These are phyloP conservation scores for Hanseniaspora taiwanica DNA, from an alignment of 805 yeast species.

Conservation along the genomic window DNA sequence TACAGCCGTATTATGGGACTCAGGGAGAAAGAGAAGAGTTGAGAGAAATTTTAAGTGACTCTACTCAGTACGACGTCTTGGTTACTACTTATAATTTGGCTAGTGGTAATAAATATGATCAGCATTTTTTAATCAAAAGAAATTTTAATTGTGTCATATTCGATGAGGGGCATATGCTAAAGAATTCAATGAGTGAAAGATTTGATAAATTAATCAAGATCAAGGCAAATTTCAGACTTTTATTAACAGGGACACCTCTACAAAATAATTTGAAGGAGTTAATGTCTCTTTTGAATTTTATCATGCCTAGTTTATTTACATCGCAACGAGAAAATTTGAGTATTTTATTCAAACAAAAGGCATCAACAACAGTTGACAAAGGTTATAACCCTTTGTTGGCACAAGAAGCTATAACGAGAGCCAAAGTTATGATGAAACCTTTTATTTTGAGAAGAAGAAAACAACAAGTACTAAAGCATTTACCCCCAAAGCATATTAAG, in stretches of 20 bases:
- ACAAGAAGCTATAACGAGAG: slow-evolving; percentile 82
- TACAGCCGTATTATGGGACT: slow-evolving; percentile 90
- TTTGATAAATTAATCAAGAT: slow-evolving; percentile 77
- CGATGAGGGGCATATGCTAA: slow-evolving; percentile 96
- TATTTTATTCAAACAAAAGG: slow-evolving; percentile 76
- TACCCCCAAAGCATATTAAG: slow-evolving; percentile 63
- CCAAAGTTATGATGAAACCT: slow-evolving; percentile 97
- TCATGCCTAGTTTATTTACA: slow-evolving; percentile 69
- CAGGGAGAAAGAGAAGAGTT: slow-evolving; percentile 75
- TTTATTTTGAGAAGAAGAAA: slow-evolving; percentile 87
- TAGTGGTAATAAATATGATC: slow-evolving; percentile 72
- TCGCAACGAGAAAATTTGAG: slow-evolving; percentile 74
- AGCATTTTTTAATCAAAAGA: slow-evolving; percentile 58
- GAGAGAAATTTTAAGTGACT: slow-evolving; percentile 48
- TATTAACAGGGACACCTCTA: slow-evolving; percentile 92
- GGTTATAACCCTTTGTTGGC: slow-evolving; percentile 71
- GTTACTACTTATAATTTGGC: slow-evolving; percentile 93
- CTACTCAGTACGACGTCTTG: slow-evolving; percentile 63
- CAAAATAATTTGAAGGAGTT: slow-evolving; percentile 87
- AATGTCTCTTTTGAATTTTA: slow-evolving; percentile 81
- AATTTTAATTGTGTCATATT: slow-evolving; percentile 80
- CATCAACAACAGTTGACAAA: slow-evolving; percentile 47
- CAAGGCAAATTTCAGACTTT: slow-evolving; percentile 67
- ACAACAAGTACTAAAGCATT: slow-evolving; percentile 78
- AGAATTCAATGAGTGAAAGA: slow-evolving; percentile 79